Evolutionary conservation across 768 basidiomycete species (phyloP).

Genomic region (Boletus huronensis): DNA sequence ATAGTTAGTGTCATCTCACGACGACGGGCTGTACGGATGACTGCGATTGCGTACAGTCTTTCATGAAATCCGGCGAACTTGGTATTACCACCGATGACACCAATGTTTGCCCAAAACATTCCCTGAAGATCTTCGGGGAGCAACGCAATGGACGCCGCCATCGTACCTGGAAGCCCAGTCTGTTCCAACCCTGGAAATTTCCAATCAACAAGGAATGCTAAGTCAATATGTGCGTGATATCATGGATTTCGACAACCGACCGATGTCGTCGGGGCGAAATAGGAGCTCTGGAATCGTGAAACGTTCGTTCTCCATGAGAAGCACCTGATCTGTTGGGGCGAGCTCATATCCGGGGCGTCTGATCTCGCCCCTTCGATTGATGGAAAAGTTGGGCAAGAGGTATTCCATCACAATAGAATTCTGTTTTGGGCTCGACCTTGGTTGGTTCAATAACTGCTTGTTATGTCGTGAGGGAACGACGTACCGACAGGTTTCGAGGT

Average conservation of each 20-base stretch:
- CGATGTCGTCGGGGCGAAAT: slow-evolving; percentile 88
- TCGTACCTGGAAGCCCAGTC: slow-evolving; percentile 69
- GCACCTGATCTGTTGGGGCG: slow-evolving; percentile 59
- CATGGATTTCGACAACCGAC: slow-evolving; percentile 40
- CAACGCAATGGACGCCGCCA: slow-evolving; percentile 70
- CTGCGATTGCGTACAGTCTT: slow-evolving; percentile 59
- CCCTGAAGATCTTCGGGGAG: slow-evolving; percentile 82
- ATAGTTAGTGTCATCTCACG: slow-evolving; percentile 14
- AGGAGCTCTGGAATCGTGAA: slow-evolving; percentile 91
- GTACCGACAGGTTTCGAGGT: slow-evolving; percentile 78
- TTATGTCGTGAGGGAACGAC: slow-evolving; percentile 30
- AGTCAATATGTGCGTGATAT: slow-evolving; percentile 7
- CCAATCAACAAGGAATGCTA: slow-evolving; percentile 1
- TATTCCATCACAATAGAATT: slow-evolving; percentile 85
- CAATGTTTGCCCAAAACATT: slow-evolving; percentile 95
- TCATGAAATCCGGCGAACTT: slow-evolving; percentile 69
- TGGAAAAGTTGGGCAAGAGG: slow-evolving; percentile 83
- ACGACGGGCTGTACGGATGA: slow-evolving; percentile 13
- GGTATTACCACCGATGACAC: slow-evolving; percentile 80
- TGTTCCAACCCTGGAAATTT: slow-evolving; percentile 65
- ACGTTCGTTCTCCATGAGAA: slow-evolving; percentile 88
- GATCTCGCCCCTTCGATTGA: slow-evolving; percentile 57
- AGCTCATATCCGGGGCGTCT: slow-evolving; percentile 51
- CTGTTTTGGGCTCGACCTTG: slow-evolving; percentile 49
- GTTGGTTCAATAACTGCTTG: slow-evolving; percentile 18